These are phyloP conservation scores for Daldinia eschscholtzii DNA, from an alignment of 2,329 filamentous ascomycete species.

Conservation along the genomic window DNA sequence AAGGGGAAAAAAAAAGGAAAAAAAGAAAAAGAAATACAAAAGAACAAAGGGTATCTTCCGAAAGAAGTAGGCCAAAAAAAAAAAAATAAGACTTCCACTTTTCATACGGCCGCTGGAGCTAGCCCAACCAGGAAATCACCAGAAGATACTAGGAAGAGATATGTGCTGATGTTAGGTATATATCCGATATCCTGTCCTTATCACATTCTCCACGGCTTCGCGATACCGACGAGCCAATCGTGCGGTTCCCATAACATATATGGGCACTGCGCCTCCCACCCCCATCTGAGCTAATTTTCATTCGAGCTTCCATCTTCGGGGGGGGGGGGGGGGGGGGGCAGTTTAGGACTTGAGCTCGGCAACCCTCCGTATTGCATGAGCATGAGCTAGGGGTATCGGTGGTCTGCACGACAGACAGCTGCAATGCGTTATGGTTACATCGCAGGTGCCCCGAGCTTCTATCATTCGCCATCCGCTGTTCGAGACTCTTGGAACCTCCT, in stretches of 20 bases:
- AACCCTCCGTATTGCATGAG: slow-evolving; percentile 21
- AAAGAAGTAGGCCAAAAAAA: no score
- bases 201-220: slow-evolving; percentile 17
- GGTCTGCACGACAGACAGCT: slow-evolving; percentile 39
- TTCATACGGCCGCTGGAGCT: no score
- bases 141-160: neutral
- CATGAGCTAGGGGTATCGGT: slow-evolving; percentile 10
- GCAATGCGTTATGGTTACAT: slow-evolving; percentile 37
- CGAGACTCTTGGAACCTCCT: slow-evolving; percentile 21
- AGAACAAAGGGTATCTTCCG: no score
- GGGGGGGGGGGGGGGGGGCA: no score
- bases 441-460: slow-evolving; percentile 30
- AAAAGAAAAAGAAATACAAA: no score
- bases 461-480: slow-evolving; percentile 35
- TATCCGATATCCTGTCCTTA: neutral
- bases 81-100: no score
- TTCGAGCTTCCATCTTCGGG: slow-evolving; percentile 32
- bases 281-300: slow-evolving; percentile 39
- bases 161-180: neutral
- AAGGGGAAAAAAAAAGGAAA: no score
- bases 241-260: slow-evolving; percentile 8
- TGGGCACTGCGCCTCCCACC: slow-evolving; percentile 13
- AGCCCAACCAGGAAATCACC: no score
- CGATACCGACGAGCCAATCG: slow-evolving; percentile 29
- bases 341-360: slow-evolving; percentile 27